A percentile compares a stretch with the other conserved stretches of the same genome.
Conservation (phyloP, 306 rosid genomes). For the Trifolium subterraneum region DNA sequence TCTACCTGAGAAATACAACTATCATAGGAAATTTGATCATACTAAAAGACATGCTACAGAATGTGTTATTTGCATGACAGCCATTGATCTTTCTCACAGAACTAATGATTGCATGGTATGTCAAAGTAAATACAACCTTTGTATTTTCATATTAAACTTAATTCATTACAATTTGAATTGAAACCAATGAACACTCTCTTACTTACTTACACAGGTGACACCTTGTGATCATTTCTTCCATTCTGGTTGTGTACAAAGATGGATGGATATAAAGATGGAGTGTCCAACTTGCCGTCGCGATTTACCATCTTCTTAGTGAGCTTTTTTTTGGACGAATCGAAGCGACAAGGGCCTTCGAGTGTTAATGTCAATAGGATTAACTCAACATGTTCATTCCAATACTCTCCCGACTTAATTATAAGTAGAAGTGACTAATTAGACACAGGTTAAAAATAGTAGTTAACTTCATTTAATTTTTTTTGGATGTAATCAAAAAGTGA, state of each 20-base stretch:
- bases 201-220: constrained; percentile 64
- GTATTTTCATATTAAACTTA: not conserved
- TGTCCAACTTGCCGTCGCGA: constrained; percentile 97
- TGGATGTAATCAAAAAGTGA: too few species aligned
- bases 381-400: constrained; percentile 22
- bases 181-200: constrained; percentile 35
- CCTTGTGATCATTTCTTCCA: constrained; percentile 99
- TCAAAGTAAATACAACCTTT: constrained; percentile 14
- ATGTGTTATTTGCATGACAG: constrained; percentile 96
- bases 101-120: constrained; percentile 87
- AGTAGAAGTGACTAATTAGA: too few species aligned
- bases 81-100: constrained; percentile 67
- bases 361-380: constrained; percentile 57
- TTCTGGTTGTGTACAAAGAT: constrained; percentile 91
- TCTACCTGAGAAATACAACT: constrained; percentile 95
- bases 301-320: constrained; percentile 71
- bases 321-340: too few species aligned
- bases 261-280: constrained; percentile 99
- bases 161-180: not conserved
- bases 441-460: too few species aligned
- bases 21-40: constrained; percentile 72
- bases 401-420: too few species aligned
- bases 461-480: too few species aligned
- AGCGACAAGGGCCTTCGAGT: too few species aligned
- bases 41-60: constrained; percentile 62